Percentiles rank a stretch among this genome's conserved stretches.
Evolutionary conservation across 352 stramenopile genomes (phyloP).

Genomic region (Phytophthora litchii): DNA sequence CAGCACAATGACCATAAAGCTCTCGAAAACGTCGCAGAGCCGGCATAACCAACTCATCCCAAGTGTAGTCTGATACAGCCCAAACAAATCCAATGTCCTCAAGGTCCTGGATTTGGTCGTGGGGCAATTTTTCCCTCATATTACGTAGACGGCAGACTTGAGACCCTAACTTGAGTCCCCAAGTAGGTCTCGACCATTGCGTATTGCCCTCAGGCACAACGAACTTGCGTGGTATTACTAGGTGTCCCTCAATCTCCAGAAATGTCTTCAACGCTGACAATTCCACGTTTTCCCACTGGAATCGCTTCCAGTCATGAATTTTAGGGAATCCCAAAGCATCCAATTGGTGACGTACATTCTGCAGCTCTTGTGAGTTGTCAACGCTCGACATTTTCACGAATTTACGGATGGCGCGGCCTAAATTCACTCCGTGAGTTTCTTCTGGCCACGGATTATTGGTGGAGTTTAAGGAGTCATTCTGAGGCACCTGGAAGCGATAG

Average conservation of each 20-base stretch:
- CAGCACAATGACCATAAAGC: slow-evolving; percentile 44
- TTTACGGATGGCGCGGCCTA: slow-evolving; percentile 41
- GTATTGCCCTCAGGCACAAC: slow-evolving; percentile 34
- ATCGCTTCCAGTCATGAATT: slow-evolving; percentile 46
- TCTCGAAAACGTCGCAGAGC: slow-evolving; percentile 40
- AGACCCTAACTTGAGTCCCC: slow-evolving; percentile 42
- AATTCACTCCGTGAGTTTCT: slow-evolving; percentile 41
- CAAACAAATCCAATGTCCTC: slow-evolving; percentile 49
- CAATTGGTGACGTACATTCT: slow-evolving; percentile 30
- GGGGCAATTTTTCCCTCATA: slow-evolving; percentile 17
- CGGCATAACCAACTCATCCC: slow-evolving; percentile 45
- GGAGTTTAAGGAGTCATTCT: not conserved
- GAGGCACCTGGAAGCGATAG: slow-evolving; percentile 44
- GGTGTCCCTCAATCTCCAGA: slow-evolving; percentile 35
- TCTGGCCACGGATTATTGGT: slow-evolving; percentile 36
- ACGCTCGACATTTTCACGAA: slow-evolving; percentile 28
- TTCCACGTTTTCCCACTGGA: slow-evolving; percentile 42
- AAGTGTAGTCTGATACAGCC: slow-evolving; percentile 42
- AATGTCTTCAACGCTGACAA: slow-evolving; percentile 44
- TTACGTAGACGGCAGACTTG: slow-evolving; percentile 47
- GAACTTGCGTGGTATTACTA: slow-evolving; percentile 49
- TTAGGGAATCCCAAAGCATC: slow-evolving; percentile 36
- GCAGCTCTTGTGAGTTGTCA: slow-evolving; percentile 2
- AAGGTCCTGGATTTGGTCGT: slow-evolving; percentile 42
- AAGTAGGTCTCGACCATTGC: slow-evolving; percentile 42